Conservation (phyloP, 495 filamentous ascomycete species). For the Podospora didyma region DNA sequence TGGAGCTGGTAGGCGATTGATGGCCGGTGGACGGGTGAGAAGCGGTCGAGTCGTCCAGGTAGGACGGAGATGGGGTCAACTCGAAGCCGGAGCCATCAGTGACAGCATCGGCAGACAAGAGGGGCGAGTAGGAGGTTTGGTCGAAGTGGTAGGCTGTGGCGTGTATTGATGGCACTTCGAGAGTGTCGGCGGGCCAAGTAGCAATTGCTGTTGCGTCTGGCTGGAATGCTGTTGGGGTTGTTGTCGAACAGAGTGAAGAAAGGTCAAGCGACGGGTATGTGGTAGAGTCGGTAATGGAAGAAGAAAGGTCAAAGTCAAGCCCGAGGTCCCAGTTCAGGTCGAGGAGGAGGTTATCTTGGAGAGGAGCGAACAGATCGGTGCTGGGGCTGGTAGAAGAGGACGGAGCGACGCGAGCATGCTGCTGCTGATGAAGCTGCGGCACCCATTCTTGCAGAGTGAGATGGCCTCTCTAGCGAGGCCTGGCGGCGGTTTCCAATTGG, state of each 20-base stretch:
- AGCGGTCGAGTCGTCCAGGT: neutral
- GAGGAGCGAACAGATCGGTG: neutral
- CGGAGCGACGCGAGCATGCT: constrained; percentile 1
- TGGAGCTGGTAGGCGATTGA: neutral
- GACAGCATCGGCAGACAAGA: neutral
- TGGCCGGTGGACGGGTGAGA: neutral
- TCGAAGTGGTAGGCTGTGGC: neutral
- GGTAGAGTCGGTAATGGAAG: neutral
- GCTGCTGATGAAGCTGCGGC: constrained; percentile 19
- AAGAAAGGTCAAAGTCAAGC: constrained; percentile 3
- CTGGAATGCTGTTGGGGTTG: no score
- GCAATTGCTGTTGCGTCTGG: no score
- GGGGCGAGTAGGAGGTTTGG: neutral
- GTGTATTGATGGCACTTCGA: no score
- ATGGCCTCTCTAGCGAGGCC: constrained; percentile 23
- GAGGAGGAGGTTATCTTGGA: neutral
- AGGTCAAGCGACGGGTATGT: neutral
- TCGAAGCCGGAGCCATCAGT: neutral
- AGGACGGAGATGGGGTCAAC: neutral
- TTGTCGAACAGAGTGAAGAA: neutral
- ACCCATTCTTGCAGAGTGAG: constrained; percentile 25
- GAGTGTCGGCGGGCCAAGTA: no score
- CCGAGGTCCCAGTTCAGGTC: neutral
- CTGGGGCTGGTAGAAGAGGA: constrained; percentile 10
- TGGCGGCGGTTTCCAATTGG: neutral